These are phyloP conservation scores for Leucosporidium scottii DNA, from an alignment of 768 basidiomycete species.

Conservation along the genomic window DNA sequence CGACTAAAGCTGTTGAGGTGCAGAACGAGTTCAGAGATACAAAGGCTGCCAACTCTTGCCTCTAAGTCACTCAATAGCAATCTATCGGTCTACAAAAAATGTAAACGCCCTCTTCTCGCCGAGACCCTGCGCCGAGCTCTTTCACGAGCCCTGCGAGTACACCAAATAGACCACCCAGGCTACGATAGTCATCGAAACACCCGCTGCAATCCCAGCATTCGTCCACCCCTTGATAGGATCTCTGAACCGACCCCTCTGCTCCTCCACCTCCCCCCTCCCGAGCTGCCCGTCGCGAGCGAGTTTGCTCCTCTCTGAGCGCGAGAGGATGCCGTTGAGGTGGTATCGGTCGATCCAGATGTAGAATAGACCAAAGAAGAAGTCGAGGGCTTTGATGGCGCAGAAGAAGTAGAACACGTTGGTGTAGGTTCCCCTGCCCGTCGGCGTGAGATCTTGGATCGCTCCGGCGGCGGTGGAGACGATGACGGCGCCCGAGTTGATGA, in stretches of 20 bases:
- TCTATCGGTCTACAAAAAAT: no score
- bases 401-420: background rate
- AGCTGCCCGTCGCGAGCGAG: background rate
- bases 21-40: no score
- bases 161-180: slow-evolving; percentile 17
- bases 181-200: background rate
- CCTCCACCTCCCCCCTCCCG: background rate
- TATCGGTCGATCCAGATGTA: slow-evolving; percentile 1
- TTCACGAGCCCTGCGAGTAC: slow-evolving; percentile 10
- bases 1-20: no score
- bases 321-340: slow-evolving; percentile 16
- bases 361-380: no score
- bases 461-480: slow-evolving; percentile 2
- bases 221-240: background rate
- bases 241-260: background rate
- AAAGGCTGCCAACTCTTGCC: no score
- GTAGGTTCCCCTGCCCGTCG: background rate
- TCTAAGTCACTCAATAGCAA: no score
- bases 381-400: slow-evolving; percentile 15
- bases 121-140: no score
- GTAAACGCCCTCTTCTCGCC: no score
- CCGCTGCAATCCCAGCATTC: background rate
- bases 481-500: slow-evolving; percentile 16
- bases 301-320: background rate
- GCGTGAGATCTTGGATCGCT: background rate